Evolutionary conservation across 306 rosid species (phyloP).

Genomic region (Hippophae rhamnoides): DNA sequence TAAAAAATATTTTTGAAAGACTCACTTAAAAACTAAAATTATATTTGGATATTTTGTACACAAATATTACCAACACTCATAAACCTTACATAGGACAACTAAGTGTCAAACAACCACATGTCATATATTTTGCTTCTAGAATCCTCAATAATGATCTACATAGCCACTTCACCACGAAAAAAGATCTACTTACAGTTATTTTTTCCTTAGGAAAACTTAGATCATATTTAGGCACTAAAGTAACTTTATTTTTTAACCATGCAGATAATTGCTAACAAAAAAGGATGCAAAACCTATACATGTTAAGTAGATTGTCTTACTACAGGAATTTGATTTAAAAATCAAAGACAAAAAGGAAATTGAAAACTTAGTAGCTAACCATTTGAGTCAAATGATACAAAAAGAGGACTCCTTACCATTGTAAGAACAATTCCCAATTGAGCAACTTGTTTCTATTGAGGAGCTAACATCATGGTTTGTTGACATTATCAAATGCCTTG

Average conservation of each 20-base stretch:
- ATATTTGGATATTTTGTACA: too few species aligned
- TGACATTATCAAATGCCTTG: background rate
- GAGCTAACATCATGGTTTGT: background rate
- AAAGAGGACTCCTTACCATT: background rate
- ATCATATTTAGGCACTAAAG: background rate
- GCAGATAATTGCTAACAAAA: background rate
- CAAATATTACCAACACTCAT: too few species aligned
- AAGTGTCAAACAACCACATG: background rate
- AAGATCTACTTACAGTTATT: background rate
- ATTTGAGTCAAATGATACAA: background rate
- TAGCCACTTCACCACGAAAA: background rate
- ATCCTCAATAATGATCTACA: background rate
- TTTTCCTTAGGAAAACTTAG: background rate
- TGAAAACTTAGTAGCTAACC: background rate
- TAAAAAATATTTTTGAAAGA: too few species aligned
- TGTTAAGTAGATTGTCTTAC: background rate
- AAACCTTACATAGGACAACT: background rate
- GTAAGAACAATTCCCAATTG: background rate
- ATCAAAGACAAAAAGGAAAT: background rate
- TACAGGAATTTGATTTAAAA: background rate
- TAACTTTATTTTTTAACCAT: background rate
- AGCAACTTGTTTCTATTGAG: background rate
- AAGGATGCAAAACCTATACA: background rate
- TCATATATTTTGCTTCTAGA: background rate
- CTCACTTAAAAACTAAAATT: too few species aligned